Percentiles rank a stretch among this genome's conserved stretches.
These are phyloP conservation scores for Nicotiana paniculata DNA, from an alignment of 257 asterid species.

Conservation along the genomic window DNA sequence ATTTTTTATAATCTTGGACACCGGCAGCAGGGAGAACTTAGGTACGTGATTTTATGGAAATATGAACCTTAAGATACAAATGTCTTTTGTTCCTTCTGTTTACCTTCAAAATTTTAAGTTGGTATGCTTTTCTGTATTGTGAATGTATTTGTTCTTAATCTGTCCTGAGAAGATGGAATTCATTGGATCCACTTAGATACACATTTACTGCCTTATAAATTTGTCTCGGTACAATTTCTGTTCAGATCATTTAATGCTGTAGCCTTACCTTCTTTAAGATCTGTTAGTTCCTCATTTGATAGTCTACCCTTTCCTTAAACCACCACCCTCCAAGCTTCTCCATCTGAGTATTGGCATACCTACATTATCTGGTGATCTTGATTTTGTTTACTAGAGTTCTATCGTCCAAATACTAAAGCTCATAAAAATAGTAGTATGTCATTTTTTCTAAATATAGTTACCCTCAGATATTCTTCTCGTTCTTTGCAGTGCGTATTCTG, in stretches of 20 bases:
- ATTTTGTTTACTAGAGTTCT: background rate
- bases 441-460: background rate
- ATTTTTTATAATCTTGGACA: slow-evolving; percentile 87
- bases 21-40: slow-evolving; percentile 78
- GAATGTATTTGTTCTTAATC: background rate
- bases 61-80: background rate
- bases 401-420: background rate
- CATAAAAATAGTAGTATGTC: background rate
- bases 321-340: background rate
- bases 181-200: background rate
- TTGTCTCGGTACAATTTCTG: background rate
- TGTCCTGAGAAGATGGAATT: background rate
- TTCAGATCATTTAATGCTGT: background rate
- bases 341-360: background rate
- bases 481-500: slow-evolving; percentile 81
- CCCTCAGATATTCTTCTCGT: slow-evolving; percentile 7
- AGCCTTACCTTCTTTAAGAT: background rate
- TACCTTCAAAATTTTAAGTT: background rate
- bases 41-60: slow-evolving; percentile 37
- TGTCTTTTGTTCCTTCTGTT: background rate
- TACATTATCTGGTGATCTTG: background rate
- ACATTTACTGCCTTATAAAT: background rate
- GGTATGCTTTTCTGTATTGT: background rate
- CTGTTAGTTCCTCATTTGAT: background rate
- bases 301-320: background rate